Evolutionary conservation across 2,329 filamentous ascomycete genomes (phyloP).

Genomic region (Blastomyces emzantsi): DNA sequence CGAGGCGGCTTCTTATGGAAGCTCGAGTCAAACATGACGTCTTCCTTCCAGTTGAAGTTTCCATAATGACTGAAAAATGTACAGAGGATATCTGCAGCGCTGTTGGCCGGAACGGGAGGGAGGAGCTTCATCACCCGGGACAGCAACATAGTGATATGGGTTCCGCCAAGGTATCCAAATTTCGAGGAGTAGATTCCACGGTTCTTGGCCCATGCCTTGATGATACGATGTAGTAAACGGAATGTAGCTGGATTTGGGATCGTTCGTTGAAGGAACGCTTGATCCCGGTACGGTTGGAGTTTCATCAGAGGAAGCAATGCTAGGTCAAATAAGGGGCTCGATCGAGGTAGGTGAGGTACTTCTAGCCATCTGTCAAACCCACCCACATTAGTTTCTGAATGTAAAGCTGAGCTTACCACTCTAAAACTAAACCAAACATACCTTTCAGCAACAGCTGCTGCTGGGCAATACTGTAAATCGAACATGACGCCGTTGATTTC

Average conservation of each 20-base stretch:
- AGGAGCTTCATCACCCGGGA: slow-evolving; percentile 52
- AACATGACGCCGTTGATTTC: slow-evolving; percentile 50
- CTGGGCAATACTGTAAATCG: slow-evolving; percentile 59
- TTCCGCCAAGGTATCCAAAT: slow-evolving; percentile 57
- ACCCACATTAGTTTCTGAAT: neutral
- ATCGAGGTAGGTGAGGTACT: slow-evolving; percentile 37
- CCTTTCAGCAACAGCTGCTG: slow-evolving; percentile 46
- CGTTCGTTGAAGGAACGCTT: slow-evolving; percentile 51
- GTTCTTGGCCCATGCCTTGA: slow-evolving; percentile 54
- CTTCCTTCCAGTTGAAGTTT: slow-evolving; percentile 48
- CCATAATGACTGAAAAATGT: slow-evolving; percentile 59
- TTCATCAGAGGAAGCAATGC: slow-evolving; percentile 50
- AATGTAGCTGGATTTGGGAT: slow-evolving; percentile 53
- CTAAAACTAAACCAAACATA: slow-evolving; percentile 15
- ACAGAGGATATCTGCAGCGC: slow-evolving; percentile 42
- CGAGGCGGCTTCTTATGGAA: slow-evolving; percentile 34
- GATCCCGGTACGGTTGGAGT: slow-evolving; percentile 55
- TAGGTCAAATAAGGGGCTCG: slow-evolving; percentile 48
- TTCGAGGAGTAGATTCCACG: slow-evolving; percentile 56
- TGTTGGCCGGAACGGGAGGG: slow-evolving; percentile 25
- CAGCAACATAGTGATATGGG: slow-evolving; percentile 56
- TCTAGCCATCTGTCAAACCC: slow-evolving; percentile 28
- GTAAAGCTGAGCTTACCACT: neutral
- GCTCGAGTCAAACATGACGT: slow-evolving; percentile 51
- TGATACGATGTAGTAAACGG: slow-evolving; percentile 48